Evolutionary conservation across 192 early-diverging fungal genomes (phyloP).

Genomic region (Coemansia sp.): DNA sequence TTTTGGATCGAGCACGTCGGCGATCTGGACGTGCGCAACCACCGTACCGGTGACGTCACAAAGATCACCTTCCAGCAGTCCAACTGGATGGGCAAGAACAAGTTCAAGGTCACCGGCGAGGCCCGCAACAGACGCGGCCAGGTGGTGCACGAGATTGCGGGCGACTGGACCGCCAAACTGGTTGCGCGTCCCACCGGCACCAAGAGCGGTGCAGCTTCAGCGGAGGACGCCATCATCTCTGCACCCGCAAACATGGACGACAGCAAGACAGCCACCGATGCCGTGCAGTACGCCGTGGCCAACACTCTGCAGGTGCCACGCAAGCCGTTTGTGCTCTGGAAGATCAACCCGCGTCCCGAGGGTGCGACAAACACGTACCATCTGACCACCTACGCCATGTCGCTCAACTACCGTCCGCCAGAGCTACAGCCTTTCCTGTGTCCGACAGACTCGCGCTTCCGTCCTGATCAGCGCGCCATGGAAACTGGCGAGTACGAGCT

Average conservation of each 20-base stretch:
- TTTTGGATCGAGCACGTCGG: slow-evolving; percentile 85
- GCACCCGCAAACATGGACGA: slow-evolving; percentile 12
- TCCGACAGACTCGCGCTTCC: slow-evolving; percentile 77
- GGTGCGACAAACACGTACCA: slow-evolving; percentile 64
- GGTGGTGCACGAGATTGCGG: slow-evolving; percentile 60
- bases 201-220: slow-evolving; percentile 5
- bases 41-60: slow-evolving; percentile 77
- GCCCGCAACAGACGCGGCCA: slow-evolving; percentile 50
- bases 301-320: slow-evolving; percentile 39
- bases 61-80: slow-evolving; percentile 74
- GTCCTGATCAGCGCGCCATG: slow-evolving; percentile 85
- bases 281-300: slow-evolving; percentile 19
- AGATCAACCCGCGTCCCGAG: slow-evolving; percentile 52
- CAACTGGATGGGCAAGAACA: slow-evolving; percentile 67
- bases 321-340: slow-evolving; percentile 62
- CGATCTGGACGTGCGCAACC: slow-evolving; percentile 78
- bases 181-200: slow-evolving; percentile 48
- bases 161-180: slow-evolving; percentile 65
- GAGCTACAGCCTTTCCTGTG: slow-evolving; percentile 60
- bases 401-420: slow-evolving; percentile 67
- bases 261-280: slow-evolving; percentile 18
- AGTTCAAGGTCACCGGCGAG: slow-evolving; percentile 61
- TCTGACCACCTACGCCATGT: slow-evolving; percentile 72
- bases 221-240: slow-evolving; percentile 20
- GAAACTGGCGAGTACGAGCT: slow-evolving; percentile 77